Base-by-base conservation (phyloP, 2,329 filamentous ascomycete genomes). In the Hypoxylon sp. region DNA sequence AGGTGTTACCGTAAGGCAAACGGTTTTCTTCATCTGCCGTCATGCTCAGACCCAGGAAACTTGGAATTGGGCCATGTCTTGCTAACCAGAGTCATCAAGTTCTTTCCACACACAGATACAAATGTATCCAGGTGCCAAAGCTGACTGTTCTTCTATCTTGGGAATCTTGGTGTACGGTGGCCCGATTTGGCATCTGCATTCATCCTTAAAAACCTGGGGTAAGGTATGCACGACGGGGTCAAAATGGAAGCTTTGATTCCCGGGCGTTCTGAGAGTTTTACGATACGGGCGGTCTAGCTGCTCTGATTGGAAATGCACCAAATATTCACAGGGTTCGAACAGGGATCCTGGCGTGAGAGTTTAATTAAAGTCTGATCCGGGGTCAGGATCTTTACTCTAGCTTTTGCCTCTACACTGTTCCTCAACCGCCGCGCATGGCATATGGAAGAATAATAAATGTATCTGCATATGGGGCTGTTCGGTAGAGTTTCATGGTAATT, bases 331-430 rank as follows among this genome's bases (percentile, higher is more conserved):
- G 57, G 68, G 65, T 57, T 59, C 33, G 33, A 53, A 48, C 68
- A 72, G 53, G 70, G 68, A 54, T 61, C 57, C 59, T 40, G 49
- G 60, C 53, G 57, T 60, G 37, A 44, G 61, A 64, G 51, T 72
- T 71, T 71, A 66, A 71, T 69, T 68, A 70, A 64, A 61, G 57
- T 70, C 66, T 51, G 68, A 60, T 66, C 64, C 44, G 61, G 67
- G 64, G 64, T 63, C n/a, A 35, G 61, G 49, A 61, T 66, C 63
- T 58, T 66, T 30, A 10, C 17, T 5, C 17, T 37, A n/a, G 14
- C 13, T 37, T 37, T 37, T 37, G 35, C 35, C 35, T 37, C 33
- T 37, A 11, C 33, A 3, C 11, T 37, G 14, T 37, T 37, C 2
- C 33, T 37, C 35, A 37, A n/a, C 35, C 11, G 33, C 33, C 3